Evolutionary conservation across 2,329 filamentous ascomycete genomes (phyloP).

Genomic region (Cytospora mali): DNA sequence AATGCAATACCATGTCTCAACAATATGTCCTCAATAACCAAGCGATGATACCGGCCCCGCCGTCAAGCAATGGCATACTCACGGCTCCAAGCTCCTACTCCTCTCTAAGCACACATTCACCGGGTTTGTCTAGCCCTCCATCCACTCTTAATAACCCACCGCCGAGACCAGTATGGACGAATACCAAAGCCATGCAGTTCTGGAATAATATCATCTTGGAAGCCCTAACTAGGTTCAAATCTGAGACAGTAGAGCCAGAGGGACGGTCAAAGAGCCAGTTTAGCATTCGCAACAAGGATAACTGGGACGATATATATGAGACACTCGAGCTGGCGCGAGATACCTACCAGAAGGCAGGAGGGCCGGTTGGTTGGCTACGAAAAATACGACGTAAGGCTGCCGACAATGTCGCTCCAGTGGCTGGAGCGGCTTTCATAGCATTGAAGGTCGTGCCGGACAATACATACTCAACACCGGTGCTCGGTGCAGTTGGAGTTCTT

Average conservation of each 20-base stretch:
- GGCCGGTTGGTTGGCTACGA: background rate
- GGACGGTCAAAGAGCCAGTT: background rate
- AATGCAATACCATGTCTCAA: background rate
- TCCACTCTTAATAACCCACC: background rate
- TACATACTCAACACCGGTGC: conserved; percentile 11
- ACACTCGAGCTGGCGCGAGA: conserved; percentile 9
- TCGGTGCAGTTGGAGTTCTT: conserved; percentile 19
- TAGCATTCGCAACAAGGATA: conserved; percentile 2
- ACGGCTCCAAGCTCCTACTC: background rate
- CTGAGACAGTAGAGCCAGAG: background rate
- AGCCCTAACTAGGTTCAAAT: background rate
- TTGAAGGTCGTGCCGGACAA: conserved; percentile 2
- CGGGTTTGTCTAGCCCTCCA: background rate
- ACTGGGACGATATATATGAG: conserved; percentile 16
- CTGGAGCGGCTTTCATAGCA: background rate
- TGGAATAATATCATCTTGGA: background rate
- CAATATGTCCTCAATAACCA: background rate
- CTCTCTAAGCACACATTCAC: background rate
- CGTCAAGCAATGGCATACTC: background rate
- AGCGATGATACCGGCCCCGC: too few species aligned
- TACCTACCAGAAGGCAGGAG: conserved; percentile 11
- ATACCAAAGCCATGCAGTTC: background rate
- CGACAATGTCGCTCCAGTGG: conserved; percentile 15
- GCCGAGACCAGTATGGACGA: background rate
- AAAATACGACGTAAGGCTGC: conserved; percentile 15